Conservation (phyloP, 257 asterid species). For the Dorcoceras hygrometricum region DNA sequence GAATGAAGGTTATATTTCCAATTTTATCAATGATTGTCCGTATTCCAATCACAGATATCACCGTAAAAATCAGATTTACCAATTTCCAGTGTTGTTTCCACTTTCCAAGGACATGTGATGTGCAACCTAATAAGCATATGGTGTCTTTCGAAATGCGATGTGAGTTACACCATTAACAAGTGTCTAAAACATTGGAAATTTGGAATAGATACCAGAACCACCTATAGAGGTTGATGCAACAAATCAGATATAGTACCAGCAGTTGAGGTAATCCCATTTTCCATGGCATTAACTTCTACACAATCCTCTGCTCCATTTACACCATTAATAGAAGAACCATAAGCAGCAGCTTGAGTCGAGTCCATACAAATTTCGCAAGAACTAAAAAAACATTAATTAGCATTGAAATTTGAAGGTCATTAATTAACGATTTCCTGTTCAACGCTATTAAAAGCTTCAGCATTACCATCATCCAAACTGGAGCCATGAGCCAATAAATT, state of each 20-base stretch:
- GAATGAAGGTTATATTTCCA: neutral
- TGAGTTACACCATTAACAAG: slow-evolving; percentile 8
- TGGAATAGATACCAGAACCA: slow-evolving; percentile 56
- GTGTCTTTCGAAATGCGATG: neutral
- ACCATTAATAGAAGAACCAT: slow-evolving; percentile 48
- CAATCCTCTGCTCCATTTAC: slow-evolving; percentile 40
- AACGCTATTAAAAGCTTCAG: slow-evolving; percentile 24
- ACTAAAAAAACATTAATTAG: slow-evolving; percentile 35
- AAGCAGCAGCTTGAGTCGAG: slow-evolving; percentile 41
- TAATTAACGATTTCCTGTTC: slow-evolving; percentile 37
- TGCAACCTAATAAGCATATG: neutral
- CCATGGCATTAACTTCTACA: slow-evolving; percentile 33
- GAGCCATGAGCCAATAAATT: slow-evolving; percentile 31
- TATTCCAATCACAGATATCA: slow-evolving; percentile 1
- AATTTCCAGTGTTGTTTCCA: slow-evolving; percentile 2
- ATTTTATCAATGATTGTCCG: neutral
- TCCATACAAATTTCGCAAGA: slow-evolving; percentile 32
- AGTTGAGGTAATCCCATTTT: slow-evolving; percentile 57
- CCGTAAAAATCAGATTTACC: neutral
- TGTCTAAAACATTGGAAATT: slow-evolving; percentile 8
- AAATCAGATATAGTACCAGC: slow-evolving; percentile 54
- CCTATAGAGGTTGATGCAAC: slow-evolving; percentile 59
- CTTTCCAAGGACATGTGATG: neutral
- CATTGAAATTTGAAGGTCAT: slow-evolving; percentile 30
- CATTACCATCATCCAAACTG: slow-evolving; percentile 30